Percentiles rank a stretch among this genome's conserved stretches.
phyloP scores from a whole-genome alignment of 345 rosid genomes.

The Mallotus nudiflorus region DNA sequence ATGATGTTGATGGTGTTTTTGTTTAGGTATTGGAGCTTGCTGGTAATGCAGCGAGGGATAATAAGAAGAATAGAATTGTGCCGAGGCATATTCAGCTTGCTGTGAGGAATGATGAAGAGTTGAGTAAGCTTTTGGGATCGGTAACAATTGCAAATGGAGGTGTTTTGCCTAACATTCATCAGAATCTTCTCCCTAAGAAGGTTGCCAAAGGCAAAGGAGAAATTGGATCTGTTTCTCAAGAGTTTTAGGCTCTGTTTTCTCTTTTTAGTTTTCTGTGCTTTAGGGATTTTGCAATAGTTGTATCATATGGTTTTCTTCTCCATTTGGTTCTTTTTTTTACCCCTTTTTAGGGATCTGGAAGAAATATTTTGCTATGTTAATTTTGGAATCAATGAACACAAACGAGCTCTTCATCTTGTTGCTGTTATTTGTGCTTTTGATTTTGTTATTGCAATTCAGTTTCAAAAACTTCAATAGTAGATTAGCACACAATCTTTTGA shows the following conservation, averaged over 20 bases:
- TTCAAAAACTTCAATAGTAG: no score
- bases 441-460: no score
- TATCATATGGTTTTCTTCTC: slow-evolving; percentile 10
- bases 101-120: slow-evolving; percentile 65
- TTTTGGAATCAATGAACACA: no score
- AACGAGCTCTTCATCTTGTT: no score
- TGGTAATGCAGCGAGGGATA: slow-evolving; percentile 80
- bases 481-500: no score
- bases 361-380: no score
- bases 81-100: slow-evolving; percentile 81
- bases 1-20: background rate
- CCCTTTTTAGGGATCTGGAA: background rate
- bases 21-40: slow-evolving; percentile 66
- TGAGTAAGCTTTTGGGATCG: slow-evolving; percentile 60
- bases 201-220: slow-evolving; percentile 55
- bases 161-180: slow-evolving; percentile 71
- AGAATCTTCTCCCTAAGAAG: slow-evolving; percentile 57
- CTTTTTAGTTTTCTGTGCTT: background rate
- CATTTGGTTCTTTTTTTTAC: background rate
- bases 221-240: slow-evolving; percentile 63
- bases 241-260: slow-evolving; percentile 17
- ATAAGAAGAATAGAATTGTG: slow-evolving; percentile 67
- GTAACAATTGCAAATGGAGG: slow-evolving; percentile 78
- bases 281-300: slow-evolving; percentile 9
- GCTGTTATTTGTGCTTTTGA: no score